Percentiles rank a stretch among this genome's conserved stretches.
phyloP scores from a whole-genome alignment of 306 rosid genomes.

The Canavalia ensiformis region DNA sequence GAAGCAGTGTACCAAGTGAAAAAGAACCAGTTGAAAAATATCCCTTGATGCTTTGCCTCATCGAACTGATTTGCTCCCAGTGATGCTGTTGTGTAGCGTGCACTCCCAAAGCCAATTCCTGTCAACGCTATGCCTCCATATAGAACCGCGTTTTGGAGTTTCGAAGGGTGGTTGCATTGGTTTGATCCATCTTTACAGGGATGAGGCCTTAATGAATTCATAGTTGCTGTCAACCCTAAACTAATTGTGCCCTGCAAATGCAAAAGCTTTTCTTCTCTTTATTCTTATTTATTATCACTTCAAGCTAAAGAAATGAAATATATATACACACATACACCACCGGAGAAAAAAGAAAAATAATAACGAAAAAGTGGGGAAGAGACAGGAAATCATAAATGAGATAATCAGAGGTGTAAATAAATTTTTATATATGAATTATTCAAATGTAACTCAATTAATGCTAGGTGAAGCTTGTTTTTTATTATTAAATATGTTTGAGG shows the following conservation, averaged over 20 bases:
- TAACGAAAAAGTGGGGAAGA: too few relatives aligned
- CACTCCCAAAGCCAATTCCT: constrained; percentile 57
- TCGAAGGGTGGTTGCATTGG: constrained; percentile 49
- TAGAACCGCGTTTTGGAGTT: constrained; percentile 43
- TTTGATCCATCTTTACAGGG: constrained; percentile 42
- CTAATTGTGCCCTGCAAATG: constrained; percentile 52
- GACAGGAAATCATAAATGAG: too few relatives aligned
- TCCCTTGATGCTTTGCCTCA: constrained; percentile 38
- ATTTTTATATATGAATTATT: too few relatives aligned
- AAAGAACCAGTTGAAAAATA: constrained; percentile 66
- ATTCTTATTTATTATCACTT: too few relatives aligned
- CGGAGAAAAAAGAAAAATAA: too few relatives aligned
- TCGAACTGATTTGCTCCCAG: constrained; percentile 62
- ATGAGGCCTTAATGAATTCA: constrained; percentile 49
- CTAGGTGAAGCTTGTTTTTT: too few relatives aligned
- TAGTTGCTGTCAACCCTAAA: constrained; percentile 49
- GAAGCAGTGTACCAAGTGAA: constrained; percentile 30
- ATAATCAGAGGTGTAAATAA: too few relatives aligned
- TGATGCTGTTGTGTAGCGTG: constrained; percentile 58
- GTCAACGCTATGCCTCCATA: constrained; percentile 43
- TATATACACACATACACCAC: too few relatives aligned
- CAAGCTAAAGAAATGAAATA: too few relatives aligned
- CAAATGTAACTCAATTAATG: too few relatives aligned
- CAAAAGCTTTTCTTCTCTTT: not conserved
- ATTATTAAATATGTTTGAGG: too few relatives aligned